Base-by-base conservation (phyloP, 257 asterid species). In the Salvia miltiorrhiza region DNA sequence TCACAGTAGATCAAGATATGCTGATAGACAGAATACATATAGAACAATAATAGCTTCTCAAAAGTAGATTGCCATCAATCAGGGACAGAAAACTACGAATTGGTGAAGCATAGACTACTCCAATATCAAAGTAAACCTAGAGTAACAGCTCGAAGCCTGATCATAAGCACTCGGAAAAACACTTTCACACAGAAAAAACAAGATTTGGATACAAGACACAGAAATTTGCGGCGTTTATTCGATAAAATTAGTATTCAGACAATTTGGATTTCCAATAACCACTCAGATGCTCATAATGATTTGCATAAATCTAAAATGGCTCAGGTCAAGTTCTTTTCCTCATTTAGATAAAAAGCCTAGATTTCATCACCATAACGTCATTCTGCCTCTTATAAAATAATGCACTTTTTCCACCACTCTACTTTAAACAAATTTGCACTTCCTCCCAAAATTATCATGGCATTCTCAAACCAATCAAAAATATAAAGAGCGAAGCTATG, bases 1-100 rank as follows among this genome's bases (percentile, higher is more conserved):
- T n/a, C 58, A 47, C 9, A 53, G 44, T 45, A 59, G 37, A 74
- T 63, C 2, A 63, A 32, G 37, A 65, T 64, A 52, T 14, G 67
- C 75, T 24, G 59, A 60, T 59, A 13, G 55, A 37, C 23, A 52
- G 67, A 23, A 30, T n/a, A 56, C 13, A n/a, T 14, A 32, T 33
- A 35, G 10, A 65, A 66, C 16, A 64, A 33, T 32, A n/a, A 28
- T 7, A 11, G 12, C 16, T 65, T 24, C 50, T 40, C 71, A 19
- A 3, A 45, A 21, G 14, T 28, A 12, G 24, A 50, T 39, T 48
- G 40, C 62, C 35, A 41, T 28, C 53, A 43, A 37, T 47, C 8
- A 74, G 28, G 59, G 26, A 7, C 44, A 39, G 32, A 47, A 57
- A 70, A n/a, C 44, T 28, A 10, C 69, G 16, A 20, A 61, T 24